These are phyloP conservation scores for Clarireedia homoeocarpa DNA, from an alignment of 2,329 filamentous ascomycete genomes.

Conservation along the genomic window DNA sequence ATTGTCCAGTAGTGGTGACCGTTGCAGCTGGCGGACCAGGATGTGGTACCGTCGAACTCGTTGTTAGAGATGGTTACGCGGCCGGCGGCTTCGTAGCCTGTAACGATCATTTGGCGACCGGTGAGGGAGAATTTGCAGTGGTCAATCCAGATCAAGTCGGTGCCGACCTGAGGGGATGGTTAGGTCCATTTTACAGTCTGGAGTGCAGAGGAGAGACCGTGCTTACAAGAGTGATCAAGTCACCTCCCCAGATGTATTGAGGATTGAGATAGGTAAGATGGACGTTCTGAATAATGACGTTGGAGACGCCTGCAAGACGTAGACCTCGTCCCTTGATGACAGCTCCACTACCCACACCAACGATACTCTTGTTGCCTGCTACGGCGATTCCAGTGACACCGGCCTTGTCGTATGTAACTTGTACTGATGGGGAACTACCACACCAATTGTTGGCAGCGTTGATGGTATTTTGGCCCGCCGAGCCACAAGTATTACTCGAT, in stretches of 20 bases:
- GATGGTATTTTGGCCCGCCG: constrained; percentile 13
- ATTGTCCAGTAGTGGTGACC: constrained; percentile 40
- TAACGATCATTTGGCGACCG: constrained; percentile 35
- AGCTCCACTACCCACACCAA: constrained; percentile 17
- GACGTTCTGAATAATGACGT: constrained; percentile 25
- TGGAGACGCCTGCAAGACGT: constrained; percentile 18
- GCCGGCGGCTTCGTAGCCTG: constrained; percentile 26
- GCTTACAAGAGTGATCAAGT: constrained; percentile 27
- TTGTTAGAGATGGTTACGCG: constrained; percentile 39
- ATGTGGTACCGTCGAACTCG: constrained; percentile 36
- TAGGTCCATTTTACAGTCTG: neutral
- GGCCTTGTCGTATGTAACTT: constrained; percentile 13
- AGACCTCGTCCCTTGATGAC: constrained; percentile 24
- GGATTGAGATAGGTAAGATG: constrained; percentile 29
- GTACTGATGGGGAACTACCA: constrained; percentile 2
- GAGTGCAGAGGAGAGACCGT: neutral
- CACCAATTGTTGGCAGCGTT: constrained; percentile 11
- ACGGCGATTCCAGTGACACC: constrained; percentile 19
- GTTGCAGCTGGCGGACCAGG: constrained; percentile 36
- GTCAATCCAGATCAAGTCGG: constrained; percentile 31
- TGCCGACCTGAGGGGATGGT: constrained; percentile 12
- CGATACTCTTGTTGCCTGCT: constrained; percentile 23
- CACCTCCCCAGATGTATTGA: constrained; percentile 32
- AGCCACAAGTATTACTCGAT: constrained; percentile 8
- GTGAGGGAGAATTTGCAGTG: constrained; percentile 26